Evolutionary conservation across 345 rosid species (phyloP).

Genomic region (Abelmoschus esculentus): DNA sequence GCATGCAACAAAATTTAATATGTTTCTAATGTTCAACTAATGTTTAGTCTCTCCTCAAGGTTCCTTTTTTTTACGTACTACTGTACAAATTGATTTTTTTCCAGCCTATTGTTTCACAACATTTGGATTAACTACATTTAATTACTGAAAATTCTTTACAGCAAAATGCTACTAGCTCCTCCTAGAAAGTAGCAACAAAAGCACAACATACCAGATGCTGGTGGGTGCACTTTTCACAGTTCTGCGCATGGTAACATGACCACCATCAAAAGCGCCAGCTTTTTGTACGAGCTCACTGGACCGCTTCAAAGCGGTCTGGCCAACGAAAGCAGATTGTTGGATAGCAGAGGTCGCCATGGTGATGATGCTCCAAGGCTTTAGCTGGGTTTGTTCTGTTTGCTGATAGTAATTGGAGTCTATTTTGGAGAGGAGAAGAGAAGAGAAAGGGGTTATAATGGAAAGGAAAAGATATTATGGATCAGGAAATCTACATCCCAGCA

Average conservation of each 20-base stretch:
- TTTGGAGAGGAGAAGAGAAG: neutral
- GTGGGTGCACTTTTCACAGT: neutral
- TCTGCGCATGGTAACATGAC: neutral
- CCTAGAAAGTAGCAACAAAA: neutral
- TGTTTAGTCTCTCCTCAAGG: too few species aligned
- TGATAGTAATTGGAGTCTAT: neutral
- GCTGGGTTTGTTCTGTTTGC: neutral
- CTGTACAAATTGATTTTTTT: too few species aligned
- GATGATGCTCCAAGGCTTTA: neutral
- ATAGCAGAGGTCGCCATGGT: neutral
- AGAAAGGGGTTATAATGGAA: constrained; percentile 25
- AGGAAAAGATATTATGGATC: constrained; percentile 26
- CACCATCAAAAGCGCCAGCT: neutral
- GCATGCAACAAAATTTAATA: too few species aligned
- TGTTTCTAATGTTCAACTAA: too few species aligned
- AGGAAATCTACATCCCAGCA: constrained; percentile 44
- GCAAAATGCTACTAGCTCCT: too few species aligned
- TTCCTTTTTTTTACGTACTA: too few species aligned
- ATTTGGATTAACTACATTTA: too few species aligned
- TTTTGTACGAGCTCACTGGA: neutral
- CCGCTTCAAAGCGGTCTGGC: neutral
- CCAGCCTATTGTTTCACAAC: too few species aligned
- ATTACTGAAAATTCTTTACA: too few species aligned
- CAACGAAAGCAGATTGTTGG: neutral
- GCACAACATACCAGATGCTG: neutral